Evolutionary conservation across 495 filamentous ascomycete species (phyloP).

Genomic region (Chaetomium tenue): DNA sequence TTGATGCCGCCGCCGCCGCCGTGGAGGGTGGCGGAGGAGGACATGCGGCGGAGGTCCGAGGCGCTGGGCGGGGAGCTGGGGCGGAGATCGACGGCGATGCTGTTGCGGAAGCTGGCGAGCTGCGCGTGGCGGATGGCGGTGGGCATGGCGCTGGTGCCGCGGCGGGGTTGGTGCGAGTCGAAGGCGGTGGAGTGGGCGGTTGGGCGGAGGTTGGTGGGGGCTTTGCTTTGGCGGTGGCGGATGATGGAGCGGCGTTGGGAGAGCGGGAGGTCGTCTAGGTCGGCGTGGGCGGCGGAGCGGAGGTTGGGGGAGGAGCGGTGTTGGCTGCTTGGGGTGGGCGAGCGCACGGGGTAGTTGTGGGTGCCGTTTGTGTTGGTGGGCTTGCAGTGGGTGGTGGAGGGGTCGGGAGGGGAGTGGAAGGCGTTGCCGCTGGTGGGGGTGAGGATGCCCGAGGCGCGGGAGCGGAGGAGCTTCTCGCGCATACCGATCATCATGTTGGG

Average conservation of each 20-base stretch:
- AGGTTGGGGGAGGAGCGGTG: not conserved
- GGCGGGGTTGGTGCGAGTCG: conserved; percentile 59
- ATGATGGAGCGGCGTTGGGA: conserved; percentile 62
- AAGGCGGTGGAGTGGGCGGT: conserved; percentile 35
- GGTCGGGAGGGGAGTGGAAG: conserved; percentile 23
- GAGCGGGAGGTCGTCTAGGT: conserved; percentile 70
- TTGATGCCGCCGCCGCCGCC: no score
- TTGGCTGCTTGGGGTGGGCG: conserved; percentile 6
- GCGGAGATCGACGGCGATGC: conserved; percentile 62
- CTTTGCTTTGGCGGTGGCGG: conserved; percentile 47
- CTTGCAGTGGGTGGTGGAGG: conserved; percentile 23
- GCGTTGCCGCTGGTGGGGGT: conserved; percentile 30
- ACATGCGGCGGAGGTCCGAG: not conserved
- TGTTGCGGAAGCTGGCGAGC: conserved; percentile 75
- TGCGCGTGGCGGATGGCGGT: conserved; percentile 54
- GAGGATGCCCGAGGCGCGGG: conserved; percentile 38
- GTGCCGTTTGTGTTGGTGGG: conserved; percentile 35
- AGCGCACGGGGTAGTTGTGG: conserved; percentile 33
- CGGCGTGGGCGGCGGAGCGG: conserved; percentile 17
- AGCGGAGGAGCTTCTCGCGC: conserved; percentile 59
- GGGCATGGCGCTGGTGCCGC: conserved; percentile 41
- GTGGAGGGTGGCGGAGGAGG: conserved; percentile 1
- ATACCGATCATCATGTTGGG: conserved; percentile 62
- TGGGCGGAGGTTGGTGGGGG: not conserved
- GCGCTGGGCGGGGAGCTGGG: not conserved